Percentiles rank a stretch among this genome's conserved stretches.
phyloP scores from a whole-genome alignment of 768 basidiomycete species.

The Lentinula sp. region DNA sequence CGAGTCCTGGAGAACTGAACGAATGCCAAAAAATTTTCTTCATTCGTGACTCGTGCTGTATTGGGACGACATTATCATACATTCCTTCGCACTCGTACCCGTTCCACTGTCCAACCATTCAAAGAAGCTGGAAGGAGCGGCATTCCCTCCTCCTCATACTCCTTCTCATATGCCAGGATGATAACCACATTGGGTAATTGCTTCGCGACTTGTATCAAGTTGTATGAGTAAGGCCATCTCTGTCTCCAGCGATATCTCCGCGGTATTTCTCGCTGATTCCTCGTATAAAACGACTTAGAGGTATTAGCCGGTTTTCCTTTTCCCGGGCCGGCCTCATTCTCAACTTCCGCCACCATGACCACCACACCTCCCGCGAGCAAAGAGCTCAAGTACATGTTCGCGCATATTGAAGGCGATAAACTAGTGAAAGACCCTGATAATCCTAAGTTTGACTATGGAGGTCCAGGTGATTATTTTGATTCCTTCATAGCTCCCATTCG shows the following conservation, averaged over 20 bases:
- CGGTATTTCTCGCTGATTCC: not conserved
- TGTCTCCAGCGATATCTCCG: not conserved
- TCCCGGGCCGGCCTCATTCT: no score
- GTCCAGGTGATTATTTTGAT: not conserved
- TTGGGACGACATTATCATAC: not conserved
- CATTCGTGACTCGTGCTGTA: no score
- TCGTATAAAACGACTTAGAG: not conserved
- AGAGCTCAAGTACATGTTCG: not conserved
- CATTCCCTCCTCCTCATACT: constrained; percentile 1
- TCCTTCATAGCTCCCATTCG: not conserved
- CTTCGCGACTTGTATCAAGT: not conserved
- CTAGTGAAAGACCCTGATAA: not conserved
- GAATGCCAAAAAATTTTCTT: no score
- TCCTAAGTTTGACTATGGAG: not conserved
- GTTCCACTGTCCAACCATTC: not conserved
- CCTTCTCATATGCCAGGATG: constrained; percentile 1
- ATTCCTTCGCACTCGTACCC: not conserved
- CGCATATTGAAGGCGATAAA: not conserved
- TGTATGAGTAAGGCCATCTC: not conserved
- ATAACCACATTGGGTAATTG: not conserved
- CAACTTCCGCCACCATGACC: no score
- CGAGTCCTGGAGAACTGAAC: no score
- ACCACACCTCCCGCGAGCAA: no score
- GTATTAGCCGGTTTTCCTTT: not conserved
- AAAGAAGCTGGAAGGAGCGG: not conserved